These are phyloP conservation scores for Aphanomyces cochlioides DNA, from an alignment of 352 stramenopile genomes.

Conservation along the genomic window DNA sequence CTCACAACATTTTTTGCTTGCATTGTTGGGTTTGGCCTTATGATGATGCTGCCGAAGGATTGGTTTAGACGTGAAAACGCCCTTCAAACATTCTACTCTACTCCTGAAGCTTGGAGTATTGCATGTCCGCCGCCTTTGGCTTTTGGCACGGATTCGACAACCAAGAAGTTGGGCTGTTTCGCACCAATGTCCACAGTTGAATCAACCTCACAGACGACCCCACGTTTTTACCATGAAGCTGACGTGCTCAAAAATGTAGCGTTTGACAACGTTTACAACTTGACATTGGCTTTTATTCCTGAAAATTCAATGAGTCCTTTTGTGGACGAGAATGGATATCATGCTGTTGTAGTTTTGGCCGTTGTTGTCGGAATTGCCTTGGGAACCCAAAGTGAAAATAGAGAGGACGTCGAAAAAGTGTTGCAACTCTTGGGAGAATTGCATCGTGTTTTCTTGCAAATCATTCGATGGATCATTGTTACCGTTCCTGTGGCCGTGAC, in stretches of 20 bases:
- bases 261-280: constrained; percentile 40
- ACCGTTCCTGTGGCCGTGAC: constrained; percentile 73
- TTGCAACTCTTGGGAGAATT: constrained; percentile 75
- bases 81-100: neutral
- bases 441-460: constrained; percentile 73
- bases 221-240: constrained; percentile 35
- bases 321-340: constrained; percentile 49
- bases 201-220: too few relatives aligned
- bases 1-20: neutral
- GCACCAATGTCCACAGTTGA: too few relatives aligned
- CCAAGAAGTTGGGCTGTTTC: too few relatives aligned
- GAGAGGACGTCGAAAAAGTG: constrained; percentile 56
- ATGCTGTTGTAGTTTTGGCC: constrained; percentile 69
- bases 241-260: constrained; percentile 47
- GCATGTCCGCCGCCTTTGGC: neutral
- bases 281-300: constrained; percentile 61
- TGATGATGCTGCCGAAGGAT: neutral
- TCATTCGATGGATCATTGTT: constrained; percentile 64
- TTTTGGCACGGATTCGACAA: too few relatives aligned
- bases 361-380: constrained; percentile 59
- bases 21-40: neutral
- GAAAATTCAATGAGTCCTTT: constrained; percentile 73
- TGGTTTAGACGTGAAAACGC: neutral
- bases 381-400: constrained; percentile 36
- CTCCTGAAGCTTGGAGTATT: neutral